A percentile compares a stretch with the other conserved stretches of the same genome.
These are phyloP conservation scores for Solanum rostratum DNA, from an alignment of 257 asterid species.

Conservation along the genomic window DNA sequence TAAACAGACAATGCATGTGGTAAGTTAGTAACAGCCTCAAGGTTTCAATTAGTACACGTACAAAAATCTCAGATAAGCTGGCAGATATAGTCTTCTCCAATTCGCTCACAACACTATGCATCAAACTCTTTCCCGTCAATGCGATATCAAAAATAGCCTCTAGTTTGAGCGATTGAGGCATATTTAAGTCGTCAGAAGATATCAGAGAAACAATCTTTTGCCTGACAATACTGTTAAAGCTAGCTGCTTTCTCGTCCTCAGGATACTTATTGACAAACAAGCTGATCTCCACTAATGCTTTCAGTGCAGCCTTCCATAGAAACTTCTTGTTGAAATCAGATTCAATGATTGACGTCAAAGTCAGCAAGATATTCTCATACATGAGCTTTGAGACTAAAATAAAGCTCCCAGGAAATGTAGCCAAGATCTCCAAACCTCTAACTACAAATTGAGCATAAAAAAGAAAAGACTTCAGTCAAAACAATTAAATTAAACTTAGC, in stretches of 20 bases:
- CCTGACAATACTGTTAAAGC: conserved; percentile 58
- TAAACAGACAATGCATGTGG: background rate
- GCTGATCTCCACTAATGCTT: conserved; percentile 63
- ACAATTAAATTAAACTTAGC: background rate
- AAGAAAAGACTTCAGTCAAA: background rate
- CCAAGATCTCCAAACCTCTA: conserved; percentile 72
- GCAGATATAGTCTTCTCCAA: conserved; percentile 53
- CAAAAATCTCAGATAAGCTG: conserved; percentile 53
- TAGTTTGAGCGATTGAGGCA: conserved; percentile 53
- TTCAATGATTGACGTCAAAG: conserved; percentile 42
- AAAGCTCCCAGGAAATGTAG: conserved; percentile 71
- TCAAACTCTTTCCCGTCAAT: conserved; percentile 41
- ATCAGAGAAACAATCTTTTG: conserved; percentile 46
- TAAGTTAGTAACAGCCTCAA: background rate
- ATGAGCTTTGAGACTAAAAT: conserved; percentile 31
- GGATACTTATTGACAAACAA: conserved; percentile 35
- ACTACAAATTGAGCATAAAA: conserved; percentile 35
- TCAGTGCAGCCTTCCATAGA: conserved; percentile 53
- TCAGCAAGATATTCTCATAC: conserved; percentile 50
- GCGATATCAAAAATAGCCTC: conserved; percentile 70
- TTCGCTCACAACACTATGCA: conserved; percentile 49
- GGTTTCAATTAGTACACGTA: conserved; percentile 32
- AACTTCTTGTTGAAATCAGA: conserved; percentile 38
- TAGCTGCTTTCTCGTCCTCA: conserved; percentile 41
- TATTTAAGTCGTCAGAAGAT: conserved; percentile 38